These are phyloP conservation scores for Carex kokanica DNA, from an alignment of 176 grass and related monocot species.

Conservation along the genomic window DNA sequence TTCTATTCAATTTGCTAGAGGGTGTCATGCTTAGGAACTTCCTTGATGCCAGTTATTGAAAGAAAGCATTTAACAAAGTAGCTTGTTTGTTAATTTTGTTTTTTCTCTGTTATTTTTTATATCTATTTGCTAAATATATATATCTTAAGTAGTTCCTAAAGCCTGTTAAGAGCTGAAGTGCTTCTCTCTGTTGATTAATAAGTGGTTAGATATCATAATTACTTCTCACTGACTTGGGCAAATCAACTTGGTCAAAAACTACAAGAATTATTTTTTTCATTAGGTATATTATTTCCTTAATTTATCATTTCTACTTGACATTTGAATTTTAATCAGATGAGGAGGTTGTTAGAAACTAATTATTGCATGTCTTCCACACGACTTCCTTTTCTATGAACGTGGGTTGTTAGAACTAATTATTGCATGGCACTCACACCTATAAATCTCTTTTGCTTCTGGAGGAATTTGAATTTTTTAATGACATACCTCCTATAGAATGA, in stretches of 20 bases:
- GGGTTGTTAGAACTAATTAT: not conserved
- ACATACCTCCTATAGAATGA: constrained; percentile 1
- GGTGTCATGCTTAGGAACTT: not conserved
- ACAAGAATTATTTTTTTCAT: not conserved
- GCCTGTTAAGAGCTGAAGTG: not conserved
- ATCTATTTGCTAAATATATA: not conserved
- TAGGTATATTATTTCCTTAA: not conserved
- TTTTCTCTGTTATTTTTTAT: not conserved
- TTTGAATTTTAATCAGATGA: not conserved
- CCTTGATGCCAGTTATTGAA: constrained; percentile 4
- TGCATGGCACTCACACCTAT: not conserved
- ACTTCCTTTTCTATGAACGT: not conserved
- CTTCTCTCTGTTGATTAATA: not conserved
- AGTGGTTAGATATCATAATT: not conserved
- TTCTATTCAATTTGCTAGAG: constrained; percentile 5
- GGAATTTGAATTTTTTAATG: constrained; percentile 5
- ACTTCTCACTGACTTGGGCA: not conserved
- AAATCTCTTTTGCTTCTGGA: not conserved
- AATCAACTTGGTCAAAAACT: not conserved
- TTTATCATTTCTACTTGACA: not conserved
- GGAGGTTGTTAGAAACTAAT: constrained; percentile 11
- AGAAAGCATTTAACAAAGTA: constrained; percentile 1
- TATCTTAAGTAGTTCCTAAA: not conserved
- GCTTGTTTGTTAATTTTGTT: not conserved
- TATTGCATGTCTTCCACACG: not conserved